Conservation (phyloP, 2,329 filamentous ascomycete genomes). For the Fusarium stilboides region DNA sequence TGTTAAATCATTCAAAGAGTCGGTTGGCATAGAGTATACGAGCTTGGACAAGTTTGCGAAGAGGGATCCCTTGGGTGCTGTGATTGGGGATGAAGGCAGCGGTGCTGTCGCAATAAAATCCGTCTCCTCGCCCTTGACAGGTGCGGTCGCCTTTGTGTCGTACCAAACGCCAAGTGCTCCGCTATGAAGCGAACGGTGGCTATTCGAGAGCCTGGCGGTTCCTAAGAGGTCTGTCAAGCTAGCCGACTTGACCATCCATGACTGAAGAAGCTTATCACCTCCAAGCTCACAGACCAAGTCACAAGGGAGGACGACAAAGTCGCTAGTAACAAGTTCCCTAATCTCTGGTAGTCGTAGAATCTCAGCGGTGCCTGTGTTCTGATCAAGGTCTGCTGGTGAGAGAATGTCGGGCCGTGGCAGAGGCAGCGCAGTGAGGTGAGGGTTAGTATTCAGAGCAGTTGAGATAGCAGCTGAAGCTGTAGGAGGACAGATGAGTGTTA, state of each 20-base stretch:
- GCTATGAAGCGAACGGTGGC: conserved; percentile 65
- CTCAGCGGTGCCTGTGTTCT: conserved; percentile 91
- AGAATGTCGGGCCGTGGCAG: conserved; percentile 82
- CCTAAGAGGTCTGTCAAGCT: conserved; percentile 75
- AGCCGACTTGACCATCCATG: conserved; percentile 90
- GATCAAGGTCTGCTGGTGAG: conserved; percentile 81
- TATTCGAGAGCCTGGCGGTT: conserved; percentile 59
- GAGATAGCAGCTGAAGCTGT: conserved; percentile 77
- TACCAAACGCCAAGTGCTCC: conserved; percentile 94
- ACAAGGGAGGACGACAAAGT: conserved; percentile 93
- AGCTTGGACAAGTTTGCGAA: conserved; percentile 80
- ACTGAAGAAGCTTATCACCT: conserved; percentile 85
- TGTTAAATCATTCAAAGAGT: conserved; percentile 86
- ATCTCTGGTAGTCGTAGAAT: conserved; percentile 89
- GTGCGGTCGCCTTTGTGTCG: conserved; percentile 81
- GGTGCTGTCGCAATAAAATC: conserved; percentile 89
- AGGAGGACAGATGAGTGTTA: conserved; percentile 74
- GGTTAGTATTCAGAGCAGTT: conserved; percentile 81
- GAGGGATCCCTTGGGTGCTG: conserved; percentile 70
- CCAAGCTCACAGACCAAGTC: conserved; percentile 93
- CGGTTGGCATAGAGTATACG: conserved; percentile 89
- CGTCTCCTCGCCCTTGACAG: conserved; percentile 90
- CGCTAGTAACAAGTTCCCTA: conserved; percentile 80
- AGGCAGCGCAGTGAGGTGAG: conserved; percentile 81
- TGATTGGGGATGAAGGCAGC: conserved; percentile 68